Evolutionary conservation across 352 stramenopile species (phyloP).

Genomic region (Phytophthora tubulina): DNA sequence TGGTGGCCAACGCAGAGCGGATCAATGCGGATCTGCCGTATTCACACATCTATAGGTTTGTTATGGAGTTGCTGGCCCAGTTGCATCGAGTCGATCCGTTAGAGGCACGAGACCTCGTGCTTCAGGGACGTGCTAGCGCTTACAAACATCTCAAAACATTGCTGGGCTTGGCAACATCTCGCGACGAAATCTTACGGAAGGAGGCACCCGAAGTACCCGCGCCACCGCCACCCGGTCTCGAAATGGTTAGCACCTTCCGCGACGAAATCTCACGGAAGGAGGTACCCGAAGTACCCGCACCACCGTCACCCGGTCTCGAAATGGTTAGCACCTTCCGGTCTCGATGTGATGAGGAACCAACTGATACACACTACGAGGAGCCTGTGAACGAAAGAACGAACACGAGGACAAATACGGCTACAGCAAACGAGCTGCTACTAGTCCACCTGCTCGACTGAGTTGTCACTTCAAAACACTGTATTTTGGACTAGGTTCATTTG

Average conservation of each 20-base stretch:
- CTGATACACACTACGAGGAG: too few species aligned
- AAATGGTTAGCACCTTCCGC: neutral
- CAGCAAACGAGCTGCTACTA: too few species aligned
- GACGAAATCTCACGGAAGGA: too few species aligned
- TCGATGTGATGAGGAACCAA: conserved; percentile 7
- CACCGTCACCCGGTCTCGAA: too few species aligned
- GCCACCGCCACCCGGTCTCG: too few species aligned
- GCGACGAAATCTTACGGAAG: conserved; percentile 7
- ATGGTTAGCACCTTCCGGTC: conserved; percentile 6
- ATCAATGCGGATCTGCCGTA: conserved; percentile 59
- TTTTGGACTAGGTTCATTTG: too few species aligned
- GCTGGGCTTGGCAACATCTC: conserved; percentile 27
- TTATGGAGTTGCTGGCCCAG: conserved; percentile 63
- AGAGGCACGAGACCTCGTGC: conserved; percentile 66
- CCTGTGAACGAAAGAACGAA: too few species aligned
- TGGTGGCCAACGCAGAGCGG: conserved; percentile 35
- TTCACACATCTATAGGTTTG: conserved; percentile 64
- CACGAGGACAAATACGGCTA: too few species aligned
- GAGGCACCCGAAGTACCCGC: too few species aligned
- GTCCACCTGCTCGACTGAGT: too few species aligned
- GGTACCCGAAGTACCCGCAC: too few species aligned
- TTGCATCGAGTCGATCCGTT: conserved; percentile 55
- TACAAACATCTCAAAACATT: conserved; percentile 40
- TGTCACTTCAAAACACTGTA: too few species aligned
- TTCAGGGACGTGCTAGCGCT: conserved; percentile 41